Base-by-base conservation (phyloP, 31 red algal species). In the Odonthalia washingtoniensis region DNA sequence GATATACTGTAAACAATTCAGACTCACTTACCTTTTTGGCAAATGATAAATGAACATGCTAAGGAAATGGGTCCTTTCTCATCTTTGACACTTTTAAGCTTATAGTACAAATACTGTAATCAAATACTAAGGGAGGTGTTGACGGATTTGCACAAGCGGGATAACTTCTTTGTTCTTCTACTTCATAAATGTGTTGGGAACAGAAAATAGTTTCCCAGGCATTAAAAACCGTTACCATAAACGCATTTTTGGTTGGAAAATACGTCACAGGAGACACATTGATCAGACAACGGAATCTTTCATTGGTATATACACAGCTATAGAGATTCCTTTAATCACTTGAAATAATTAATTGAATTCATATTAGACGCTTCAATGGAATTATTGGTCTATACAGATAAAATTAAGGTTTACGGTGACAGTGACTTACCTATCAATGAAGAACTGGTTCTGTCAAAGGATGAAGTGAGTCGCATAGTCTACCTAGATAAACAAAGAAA, bases 161-260 rank as follows among this genome's bases (percentile, higher is more conserved):
- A 38, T 27, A 3, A 38, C 32, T 40, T 5, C 41, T 75, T 0
- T 5, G 0, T 17, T 41, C 36, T 42, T 75, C 72, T 9, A 75
- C 32, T 41, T 75, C 72, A 5, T 26, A 75, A 5, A 38, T 75
- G 16, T 38, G 40, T 9, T 75, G 72, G 72, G 72, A 75, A 42
- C 72, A 75, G 5, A 75, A 75, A 36, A 5, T 75, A 38, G 16
- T 27, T 37, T 36, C 36, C 16, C 16, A 75, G 40, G 40, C 72
- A n/a, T 41, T 75, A 5, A 36, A 75, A 36, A 75, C 72, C 24
- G 17, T 36, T 18, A 36, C 36, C 6, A 38, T 40, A 4, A 75
- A 75, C 0, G 16, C 36, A 40, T 75, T 37, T 37, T 38, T 75
- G 24, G 28, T 0, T 75, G 72, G 28, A 36, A 26, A 75, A 40